Evolutionary conservation across 1,284 basidiomycete species (phyloP).

Genomic region (Sporisorium iseilematis-ciliati): DNA sequence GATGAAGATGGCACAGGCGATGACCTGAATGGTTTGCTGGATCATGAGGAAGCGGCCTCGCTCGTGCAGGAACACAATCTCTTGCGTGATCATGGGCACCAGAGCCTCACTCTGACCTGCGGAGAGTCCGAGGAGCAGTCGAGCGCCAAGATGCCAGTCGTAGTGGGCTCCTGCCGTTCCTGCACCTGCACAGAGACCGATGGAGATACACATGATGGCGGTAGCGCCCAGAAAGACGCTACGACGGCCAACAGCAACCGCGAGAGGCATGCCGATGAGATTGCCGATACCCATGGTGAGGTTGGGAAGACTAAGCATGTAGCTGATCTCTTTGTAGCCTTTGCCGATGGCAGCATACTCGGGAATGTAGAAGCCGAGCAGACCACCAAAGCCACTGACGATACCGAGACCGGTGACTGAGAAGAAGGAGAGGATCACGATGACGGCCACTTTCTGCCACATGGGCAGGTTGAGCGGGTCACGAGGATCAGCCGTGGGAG

Average conservation of each 20-base stretch:
- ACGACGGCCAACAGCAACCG: conserved; percentile 18
- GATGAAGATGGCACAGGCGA: conserved; percentile 15
- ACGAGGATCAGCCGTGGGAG: conserved; percentile 17
- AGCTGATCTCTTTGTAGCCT: conserved; percentile 18
- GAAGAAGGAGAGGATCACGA: conserved; percentile 18
- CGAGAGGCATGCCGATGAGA: conserved; percentile 20
- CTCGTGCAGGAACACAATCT: conserved; percentile 23
- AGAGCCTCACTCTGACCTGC: conserved; percentile 22
- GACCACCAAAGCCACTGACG: conserved; percentile 18
- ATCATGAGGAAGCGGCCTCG: conserved; percentile 20
- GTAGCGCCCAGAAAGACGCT: conserved; percentile 22
- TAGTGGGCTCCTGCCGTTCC: conserved; percentile 9
- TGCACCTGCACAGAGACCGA: conserved; percentile 18
- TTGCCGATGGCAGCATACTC: conserved; percentile 19
- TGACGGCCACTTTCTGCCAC: conserved; percentile 15
- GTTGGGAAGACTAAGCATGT: conserved; percentile 20
- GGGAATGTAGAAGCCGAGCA: conserved; percentile 25
- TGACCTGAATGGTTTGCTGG: conserved; percentile 26
- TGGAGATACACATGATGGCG: conserved; percentile 18
- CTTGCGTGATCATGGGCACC: conserved; percentile 26
- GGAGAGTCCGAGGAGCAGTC: conserved; percentile 18
- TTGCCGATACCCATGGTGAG: conserved; percentile 25
- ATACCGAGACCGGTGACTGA: conserved; percentile 20
- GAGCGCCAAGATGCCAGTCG: conserved; percentile 13
- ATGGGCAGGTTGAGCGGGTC: conserved; percentile 21